phyloP scores from a whole-genome alignment of 2,329 filamentous ascomycete genomes.

The Aspergillus carbonarius region DNA sequence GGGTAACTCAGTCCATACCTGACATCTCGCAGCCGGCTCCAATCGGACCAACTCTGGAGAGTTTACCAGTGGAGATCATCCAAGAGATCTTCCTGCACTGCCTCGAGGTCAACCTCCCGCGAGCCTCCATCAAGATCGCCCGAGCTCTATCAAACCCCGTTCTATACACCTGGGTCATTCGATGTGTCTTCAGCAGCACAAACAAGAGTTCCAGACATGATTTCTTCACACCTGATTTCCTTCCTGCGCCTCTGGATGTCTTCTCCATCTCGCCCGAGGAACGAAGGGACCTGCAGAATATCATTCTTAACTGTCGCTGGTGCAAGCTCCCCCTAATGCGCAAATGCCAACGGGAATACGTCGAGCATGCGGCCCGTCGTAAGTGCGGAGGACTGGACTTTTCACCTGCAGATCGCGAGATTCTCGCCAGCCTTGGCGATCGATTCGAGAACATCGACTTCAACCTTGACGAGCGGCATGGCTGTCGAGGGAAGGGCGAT shows the following conservation, averaged over 20 bases:
- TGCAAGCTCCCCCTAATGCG: conserved; percentile 41
- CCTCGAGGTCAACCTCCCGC: conserved; percentile 49
- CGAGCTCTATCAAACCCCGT: conserved; percentile 39
- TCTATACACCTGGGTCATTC: conserved; percentile 46
- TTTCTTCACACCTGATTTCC: conserved; percentile 41
- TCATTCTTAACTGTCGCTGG: conserved; percentile 42
- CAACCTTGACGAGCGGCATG: conserved; percentile 23
- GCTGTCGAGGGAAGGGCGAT: conserved; percentile 33
- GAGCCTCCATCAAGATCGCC: conserved; percentile 45
- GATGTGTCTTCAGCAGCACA: conserved; percentile 43
- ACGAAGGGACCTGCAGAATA: conserved; percentile 35
- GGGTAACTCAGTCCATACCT: conserved; percentile 16
- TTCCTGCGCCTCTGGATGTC: conserved; percentile 38
- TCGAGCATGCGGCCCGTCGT: conserved; percentile 33
- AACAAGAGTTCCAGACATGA: conserved; percentile 30
- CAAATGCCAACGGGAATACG: conserved; percentile 40
- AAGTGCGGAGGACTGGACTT: conserved; percentile 33
- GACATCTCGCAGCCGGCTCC: conserved; percentile 6
- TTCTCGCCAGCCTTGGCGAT: conserved; percentile 25
- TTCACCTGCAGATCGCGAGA: conserved; percentile 21
- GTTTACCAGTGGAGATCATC: conserved; percentile 50
- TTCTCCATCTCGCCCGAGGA: conserved; percentile 30
- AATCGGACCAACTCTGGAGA: conserved; percentile 39
- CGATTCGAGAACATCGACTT: conserved; percentile 23
- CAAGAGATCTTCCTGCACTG: conserved; percentile 53